Conservation (phyloP, 2,329 filamentous ascomycete genomes). For the Atkinsonella hypoxylon region DNA sequence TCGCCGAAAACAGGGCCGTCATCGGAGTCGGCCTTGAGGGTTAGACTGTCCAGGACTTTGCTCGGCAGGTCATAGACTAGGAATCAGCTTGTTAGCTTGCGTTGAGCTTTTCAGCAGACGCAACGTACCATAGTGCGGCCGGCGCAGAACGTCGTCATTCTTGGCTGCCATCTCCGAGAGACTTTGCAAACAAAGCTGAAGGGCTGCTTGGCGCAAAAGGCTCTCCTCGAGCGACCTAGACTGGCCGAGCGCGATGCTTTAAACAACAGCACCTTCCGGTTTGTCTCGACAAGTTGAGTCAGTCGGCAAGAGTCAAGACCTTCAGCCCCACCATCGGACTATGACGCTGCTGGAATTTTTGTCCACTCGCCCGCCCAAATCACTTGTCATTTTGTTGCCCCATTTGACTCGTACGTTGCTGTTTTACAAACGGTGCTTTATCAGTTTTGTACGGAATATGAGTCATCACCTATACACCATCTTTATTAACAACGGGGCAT, state of each 20-base stretch:
- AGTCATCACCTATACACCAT: neutral
- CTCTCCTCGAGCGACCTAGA: neutral
- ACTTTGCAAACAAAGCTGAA: neutral
- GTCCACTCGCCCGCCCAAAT: too few species aligned
- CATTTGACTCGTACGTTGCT: too few species aligned
- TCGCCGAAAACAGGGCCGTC: slow-evolving; percentile 11
- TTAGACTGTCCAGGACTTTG: slow-evolving; percentile 58
- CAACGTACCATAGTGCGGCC: slow-evolving; percentile 38
- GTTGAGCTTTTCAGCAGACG: neutral
- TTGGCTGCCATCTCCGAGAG: slow-evolving; percentile 8
- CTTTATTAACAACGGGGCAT: too few species aligned
- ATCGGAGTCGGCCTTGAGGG: slow-evolving; percentile 28
- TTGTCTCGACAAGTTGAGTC: neutral
- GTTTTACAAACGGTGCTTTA: too few species aligned
- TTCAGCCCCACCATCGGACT: neutral
- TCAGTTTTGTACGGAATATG: too few species aligned
- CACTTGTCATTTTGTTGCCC: neutral
- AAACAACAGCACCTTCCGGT: neutral
- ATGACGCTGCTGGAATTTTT: neutral
- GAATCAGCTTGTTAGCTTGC: slow-evolving; percentile 3
- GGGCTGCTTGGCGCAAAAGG: neutral
- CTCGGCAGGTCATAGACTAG: slow-evolving; percentile 72
- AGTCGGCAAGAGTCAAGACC: neutral
- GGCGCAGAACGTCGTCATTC: slow-evolving; percentile 32
- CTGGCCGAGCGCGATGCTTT: neutral